Evolutionary conservation across 495 filamentous ascomycete genomes (phyloP).

Genomic region (Trichocladium uniseriatum): DNA sequence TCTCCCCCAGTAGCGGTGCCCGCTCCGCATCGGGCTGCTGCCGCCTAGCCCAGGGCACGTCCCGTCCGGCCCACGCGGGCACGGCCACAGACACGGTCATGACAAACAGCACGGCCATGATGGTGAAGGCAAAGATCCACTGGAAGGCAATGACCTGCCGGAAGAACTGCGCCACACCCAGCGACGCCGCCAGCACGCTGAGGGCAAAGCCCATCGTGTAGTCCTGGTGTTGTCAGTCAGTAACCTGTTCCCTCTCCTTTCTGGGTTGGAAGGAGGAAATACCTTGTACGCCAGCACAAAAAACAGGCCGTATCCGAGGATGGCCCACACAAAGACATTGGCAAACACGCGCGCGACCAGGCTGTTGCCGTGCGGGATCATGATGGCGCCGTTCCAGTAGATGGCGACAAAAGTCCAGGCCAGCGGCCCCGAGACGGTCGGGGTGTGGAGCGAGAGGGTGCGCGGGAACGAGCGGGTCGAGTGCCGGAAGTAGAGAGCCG

Average conservation of each 20-base stretch:
- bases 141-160: constrained; percentile 65
- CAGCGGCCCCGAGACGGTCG: constrained; percentile 65
- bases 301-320: constrained; percentile 61
- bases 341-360: constrained; percentile 65
- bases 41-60: constrained; percentile 22
- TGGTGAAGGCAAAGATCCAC: constrained; percentile 84
- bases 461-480: constrained; percentile 43
- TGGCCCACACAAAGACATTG: constrained; percentile 78
- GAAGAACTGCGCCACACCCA: constrained; percentile 70
- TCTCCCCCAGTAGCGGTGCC: constrained; percentile 41
- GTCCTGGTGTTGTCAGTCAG: constrained; percentile 38
- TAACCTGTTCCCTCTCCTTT: not conserved
- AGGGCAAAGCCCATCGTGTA: constrained; percentile 75
- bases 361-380: constrained; percentile 46
- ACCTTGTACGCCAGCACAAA: constrained; percentile 59
- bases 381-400: constrained; percentile 80
- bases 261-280: not conserved
- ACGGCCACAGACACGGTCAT: constrained; percentile 53
- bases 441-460: constrained; percentile 59
- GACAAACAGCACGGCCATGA: constrained; percentile 66
- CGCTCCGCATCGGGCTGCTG: constrained; percentile 38
- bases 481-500: constrained; percentile 70
- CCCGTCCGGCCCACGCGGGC: constrained; percentile 51
- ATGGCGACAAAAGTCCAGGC: constrained; percentile 77
- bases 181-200: constrained; percentile 59